A percentile compares a stretch with the other conserved stretches of the same genome.
These are phyloP conservation scores for Coniochaeta prunicola DNA, from an alignment of 2,329 filamentous ascomycete species.

Conservation along the genomic window DNA sequence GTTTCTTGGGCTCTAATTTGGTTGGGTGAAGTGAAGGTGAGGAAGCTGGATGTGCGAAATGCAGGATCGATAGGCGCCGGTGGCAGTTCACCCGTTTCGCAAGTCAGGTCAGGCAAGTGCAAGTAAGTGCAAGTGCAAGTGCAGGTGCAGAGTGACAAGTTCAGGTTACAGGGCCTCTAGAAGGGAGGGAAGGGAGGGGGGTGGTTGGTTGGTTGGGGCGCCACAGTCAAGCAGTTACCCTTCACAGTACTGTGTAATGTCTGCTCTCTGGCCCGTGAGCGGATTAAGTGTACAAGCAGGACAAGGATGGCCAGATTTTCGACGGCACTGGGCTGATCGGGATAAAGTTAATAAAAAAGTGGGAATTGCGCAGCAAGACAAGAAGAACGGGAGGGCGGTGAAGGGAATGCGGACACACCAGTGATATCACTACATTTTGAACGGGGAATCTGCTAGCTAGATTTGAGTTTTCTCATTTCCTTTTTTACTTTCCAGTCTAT, in stretches of 20 bases:
- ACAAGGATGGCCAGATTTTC: constrained; percentile 1
- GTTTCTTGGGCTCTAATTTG: background rate
- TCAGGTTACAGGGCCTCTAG: background rate
- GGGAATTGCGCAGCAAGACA: background rate
- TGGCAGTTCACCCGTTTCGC: background rate
- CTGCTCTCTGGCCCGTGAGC: background rate
- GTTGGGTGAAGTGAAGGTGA: background rate
- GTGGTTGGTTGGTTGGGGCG: background rate
- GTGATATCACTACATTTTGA: background rate
- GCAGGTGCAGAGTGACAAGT: background rate
- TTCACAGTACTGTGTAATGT: too few species aligned
- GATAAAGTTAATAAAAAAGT: constrained; percentile 1
- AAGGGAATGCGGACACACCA: background rate
- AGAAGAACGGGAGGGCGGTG: background rate
- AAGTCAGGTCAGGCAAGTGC: too few species aligned
- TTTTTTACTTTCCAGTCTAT: background rate
- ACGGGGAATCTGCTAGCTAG: background rate
- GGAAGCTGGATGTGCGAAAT: constrained; percentile 1
- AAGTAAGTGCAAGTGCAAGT: background rate
- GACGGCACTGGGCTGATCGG: background rate
- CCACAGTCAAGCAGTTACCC: background rate
- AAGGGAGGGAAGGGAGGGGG: background rate
- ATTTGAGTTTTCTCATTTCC: background rate
- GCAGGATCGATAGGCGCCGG: constrained; percentile 1
- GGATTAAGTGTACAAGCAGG: background rate